Conservation (phyloP, 2,329 filamentous ascomycete genomes). For the Pseudogymnoascus sp. region DNA sequence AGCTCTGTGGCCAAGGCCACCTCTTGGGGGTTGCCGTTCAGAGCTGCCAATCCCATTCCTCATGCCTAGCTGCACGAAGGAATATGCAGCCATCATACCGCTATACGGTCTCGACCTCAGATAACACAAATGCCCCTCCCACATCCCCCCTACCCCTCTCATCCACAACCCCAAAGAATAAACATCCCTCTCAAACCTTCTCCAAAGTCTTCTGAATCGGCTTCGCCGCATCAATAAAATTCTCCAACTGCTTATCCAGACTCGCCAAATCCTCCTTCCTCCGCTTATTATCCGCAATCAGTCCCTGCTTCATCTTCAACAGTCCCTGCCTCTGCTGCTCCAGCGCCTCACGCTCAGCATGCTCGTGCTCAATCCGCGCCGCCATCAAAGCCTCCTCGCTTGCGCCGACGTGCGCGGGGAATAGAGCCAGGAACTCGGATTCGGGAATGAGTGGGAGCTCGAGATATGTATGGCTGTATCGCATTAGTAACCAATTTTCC, state of each 20-base stretch:
- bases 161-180: not conserved
- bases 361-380: constrained; percentile 84
- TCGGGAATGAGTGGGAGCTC: constrained; percentile 76
- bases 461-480: constrained; percentile 70
- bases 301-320: constrained; percentile 60
- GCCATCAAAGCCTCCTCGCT: constrained; percentile 80
- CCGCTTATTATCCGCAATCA: constrained; percentile 76
- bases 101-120: not conserved
- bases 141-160: not conserved
- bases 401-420: constrained; percentile 64
- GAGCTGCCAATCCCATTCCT: not conserved
- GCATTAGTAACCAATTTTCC: not conserved
- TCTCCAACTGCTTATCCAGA: constrained; percentile 85
- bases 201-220: constrained; percentile 82
- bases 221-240: constrained; percentile 86
- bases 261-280: constrained; percentile 88
- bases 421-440: constrained; percentile 69
- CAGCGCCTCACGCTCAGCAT: constrained; percentile 71
- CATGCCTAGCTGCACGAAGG: not conserved
- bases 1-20: too few species aligned
- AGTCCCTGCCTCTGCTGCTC: constrained; percentile 77
- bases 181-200: constrained; percentile 42
- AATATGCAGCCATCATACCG: not conserved
- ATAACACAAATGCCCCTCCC: not conserved
- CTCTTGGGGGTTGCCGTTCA: not conserved